A percentile compares a stretch with the other conserved stretches of the same genome.
Evolutionary conservation across 306 rosid species (phyloP).

Genomic region (Pyrus bretschneideri): DNA sequence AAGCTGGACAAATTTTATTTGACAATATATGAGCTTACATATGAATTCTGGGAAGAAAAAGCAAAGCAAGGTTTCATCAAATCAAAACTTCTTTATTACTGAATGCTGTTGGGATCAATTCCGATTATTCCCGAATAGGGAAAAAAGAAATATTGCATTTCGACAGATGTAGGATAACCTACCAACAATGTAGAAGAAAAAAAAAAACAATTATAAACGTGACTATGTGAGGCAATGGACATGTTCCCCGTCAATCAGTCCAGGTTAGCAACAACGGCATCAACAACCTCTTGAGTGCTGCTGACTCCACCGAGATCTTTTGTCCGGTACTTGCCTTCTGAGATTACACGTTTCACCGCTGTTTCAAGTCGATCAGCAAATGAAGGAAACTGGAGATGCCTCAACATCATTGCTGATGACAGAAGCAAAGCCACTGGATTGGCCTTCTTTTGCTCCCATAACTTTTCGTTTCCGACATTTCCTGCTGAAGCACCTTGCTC

Average conservation of each 20-base stretch:
- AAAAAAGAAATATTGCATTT: conserved; percentile 5
- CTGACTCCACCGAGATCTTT: conserved; percentile 86
- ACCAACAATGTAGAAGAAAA: not conserved
- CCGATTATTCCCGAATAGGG: conserved; percentile 12
- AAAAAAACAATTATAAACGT: not conserved
- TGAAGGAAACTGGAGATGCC: conserved; percentile 91
- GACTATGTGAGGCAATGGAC: not conserved
- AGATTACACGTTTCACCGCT: conserved; percentile 67
- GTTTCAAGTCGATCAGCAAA: conserved; percentile 83
- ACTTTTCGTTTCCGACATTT: conserved; percentile 65
- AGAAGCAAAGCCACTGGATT: conserved; percentile 92
- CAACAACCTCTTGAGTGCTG: conserved; percentile 76
- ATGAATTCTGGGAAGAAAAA: not conserved
- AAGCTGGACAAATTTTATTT: not conserved
- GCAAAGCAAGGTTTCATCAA: not conserved
- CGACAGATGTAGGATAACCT: conserved; percentile 11
- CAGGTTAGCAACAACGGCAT: conserved; percentile 62
- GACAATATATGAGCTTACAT: not conserved
- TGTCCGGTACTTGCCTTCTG: conserved; percentile 62
- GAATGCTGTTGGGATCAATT: not conserved
- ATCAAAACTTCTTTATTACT: conserved; percentile 3
- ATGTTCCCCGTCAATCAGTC: conserved; percentile 31
- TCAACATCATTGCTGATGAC: conserved; percentile 93
- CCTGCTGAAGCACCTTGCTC: conserved; percentile 99
- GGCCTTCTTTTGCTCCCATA: conserved; percentile 58